These are phyloP conservation scores for Fusarium phyllophilum DNA, from an alignment of 2,329 filamentous ascomycete genomes.

Conservation along the genomic window DNA sequence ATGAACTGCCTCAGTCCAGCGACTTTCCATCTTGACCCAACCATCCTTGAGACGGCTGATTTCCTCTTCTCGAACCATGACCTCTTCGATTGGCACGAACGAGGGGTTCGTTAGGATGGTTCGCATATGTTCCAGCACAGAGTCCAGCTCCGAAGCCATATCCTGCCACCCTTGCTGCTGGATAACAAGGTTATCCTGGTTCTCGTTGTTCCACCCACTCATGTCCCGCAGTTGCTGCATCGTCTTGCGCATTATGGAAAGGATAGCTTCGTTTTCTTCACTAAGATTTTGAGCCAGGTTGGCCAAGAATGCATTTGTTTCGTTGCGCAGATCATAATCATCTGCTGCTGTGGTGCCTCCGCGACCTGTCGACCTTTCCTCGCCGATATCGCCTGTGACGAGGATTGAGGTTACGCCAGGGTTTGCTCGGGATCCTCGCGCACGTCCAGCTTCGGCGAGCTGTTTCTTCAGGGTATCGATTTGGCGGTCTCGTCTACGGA, in stretches of 20 bases:
- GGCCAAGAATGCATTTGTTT: conserved; percentile 92
- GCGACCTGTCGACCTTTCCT: conserved; percentile 55
- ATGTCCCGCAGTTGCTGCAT: conserved; percentile 77
- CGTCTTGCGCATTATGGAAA: conserved; percentile 76
- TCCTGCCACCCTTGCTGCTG: conserved; percentile 65
- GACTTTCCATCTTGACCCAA: conserved; percentile 92
- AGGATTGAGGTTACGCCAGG: conserved; percentile 66
- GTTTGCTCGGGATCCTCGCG: conserved; percentile 65
- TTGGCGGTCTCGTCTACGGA: conserved; percentile 89
- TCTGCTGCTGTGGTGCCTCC: conserved; percentile 45
- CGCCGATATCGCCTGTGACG: conserved; percentile 64
- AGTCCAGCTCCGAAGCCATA: conserved; percentile 78
- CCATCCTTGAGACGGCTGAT: conserved; percentile 84
- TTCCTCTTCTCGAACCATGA: conserved; percentile 90
- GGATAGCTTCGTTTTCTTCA: conserved; percentile 89
- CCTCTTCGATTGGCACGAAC: conserved; percentile 94
- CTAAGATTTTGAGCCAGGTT: conserved; percentile 84
- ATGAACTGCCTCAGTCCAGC: conserved; percentile 88
- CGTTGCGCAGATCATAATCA: conserved; percentile 78
- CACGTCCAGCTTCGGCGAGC: conserved; percentile 75
- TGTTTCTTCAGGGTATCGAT: conserved; percentile 91
- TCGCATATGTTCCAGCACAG: conserved; percentile 81
- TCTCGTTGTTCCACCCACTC: conserved; percentile 63
- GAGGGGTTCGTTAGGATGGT: conserved; percentile 92
- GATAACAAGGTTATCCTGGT: conserved; percentile 46